A percentile compares a stretch with the other conserved stretches of the same genome.
Conservation (phyloP, 495 filamentous ascomycete species). For the Tuber calosporum region DNA sequence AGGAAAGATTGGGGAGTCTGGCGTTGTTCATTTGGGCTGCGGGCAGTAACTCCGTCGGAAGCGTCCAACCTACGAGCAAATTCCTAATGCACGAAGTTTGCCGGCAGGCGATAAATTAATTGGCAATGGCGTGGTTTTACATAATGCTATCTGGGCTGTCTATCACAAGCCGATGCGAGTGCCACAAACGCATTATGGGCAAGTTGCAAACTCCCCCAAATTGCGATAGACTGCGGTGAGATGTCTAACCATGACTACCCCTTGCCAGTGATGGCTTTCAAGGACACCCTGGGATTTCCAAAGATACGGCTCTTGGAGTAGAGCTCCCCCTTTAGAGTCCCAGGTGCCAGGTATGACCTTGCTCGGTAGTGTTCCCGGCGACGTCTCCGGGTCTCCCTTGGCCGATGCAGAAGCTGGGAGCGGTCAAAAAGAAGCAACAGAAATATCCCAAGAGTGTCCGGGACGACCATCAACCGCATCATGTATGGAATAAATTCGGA, state of each 20-base stretch:
- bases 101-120: constrained; percentile 1
- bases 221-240: background rate
- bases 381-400: background rate
- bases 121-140: constrained; percentile 2
- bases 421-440: background rate
- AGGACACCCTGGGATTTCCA: background rate
- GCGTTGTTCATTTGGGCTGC: background rate
- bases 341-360: background rate
- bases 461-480: background rate
- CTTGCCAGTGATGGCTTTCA: background rate
- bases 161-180: background rate
- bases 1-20: background rate
- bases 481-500: constrained; percentile 1
- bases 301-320: background rate
- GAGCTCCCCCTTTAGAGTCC: background rate
- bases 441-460: background rate
- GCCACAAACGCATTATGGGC: background rate
- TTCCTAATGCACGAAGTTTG: background rate
- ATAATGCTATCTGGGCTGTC: background rate
- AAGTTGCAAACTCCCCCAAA: background rate
- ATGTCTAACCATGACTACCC: background rate
- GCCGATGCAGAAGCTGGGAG: background rate
- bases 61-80: background rate
- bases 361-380: background rate
- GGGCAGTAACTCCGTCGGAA: background rate